Conservation (phyloP, 148 eudicot genomes). For the Vaccinium macrocarpon region DNA sequence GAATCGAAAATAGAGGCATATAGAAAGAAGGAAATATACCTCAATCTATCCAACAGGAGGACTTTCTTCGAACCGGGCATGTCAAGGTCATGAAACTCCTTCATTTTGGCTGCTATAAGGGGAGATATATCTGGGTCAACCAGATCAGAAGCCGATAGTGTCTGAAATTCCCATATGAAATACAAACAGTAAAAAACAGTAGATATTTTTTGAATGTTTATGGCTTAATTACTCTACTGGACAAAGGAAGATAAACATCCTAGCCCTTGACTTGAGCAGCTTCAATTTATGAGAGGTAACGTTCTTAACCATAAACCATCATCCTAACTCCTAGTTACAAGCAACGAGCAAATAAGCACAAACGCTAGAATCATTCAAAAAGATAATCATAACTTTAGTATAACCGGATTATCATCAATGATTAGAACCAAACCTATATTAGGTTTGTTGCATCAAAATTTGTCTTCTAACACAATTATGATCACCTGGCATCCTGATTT, state of each 20-base stretch:
- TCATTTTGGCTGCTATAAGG: conserved; percentile 78
- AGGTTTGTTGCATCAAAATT: background rate
- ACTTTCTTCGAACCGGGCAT: conserved; percentile 79
- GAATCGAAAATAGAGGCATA: background rate
- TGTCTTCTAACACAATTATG: background rate
- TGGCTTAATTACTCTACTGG: background rate
- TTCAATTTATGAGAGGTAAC: background rate
- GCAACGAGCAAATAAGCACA: conserved; percentile 8
- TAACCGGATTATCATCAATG: background rate
- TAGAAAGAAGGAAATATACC: conserved; percentile 36
- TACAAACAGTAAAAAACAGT: background rate
- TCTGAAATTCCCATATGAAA: conserved; percentile 41
- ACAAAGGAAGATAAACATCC: background rate
- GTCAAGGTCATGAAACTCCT: conserved; percentile 75
- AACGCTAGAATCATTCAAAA: background rate
- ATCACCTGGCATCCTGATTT: background rate
- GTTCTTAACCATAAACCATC: background rate
- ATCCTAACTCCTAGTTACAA: too few species aligned
- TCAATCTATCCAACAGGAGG: conserved; percentile 69
- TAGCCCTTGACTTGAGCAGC: background rate
- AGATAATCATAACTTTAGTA: background rate
- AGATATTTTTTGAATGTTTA: background rate
- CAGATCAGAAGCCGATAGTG: conserved; percentile 75
- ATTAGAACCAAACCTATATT: background rate
- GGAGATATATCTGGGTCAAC: conserved; percentile 77